Percentiles rank a stretch among this genome's conserved stretches.
Evolutionary conservation across 148 eudicot species (phyloP).

Genomic region (Pouteria glomerata): DNA sequence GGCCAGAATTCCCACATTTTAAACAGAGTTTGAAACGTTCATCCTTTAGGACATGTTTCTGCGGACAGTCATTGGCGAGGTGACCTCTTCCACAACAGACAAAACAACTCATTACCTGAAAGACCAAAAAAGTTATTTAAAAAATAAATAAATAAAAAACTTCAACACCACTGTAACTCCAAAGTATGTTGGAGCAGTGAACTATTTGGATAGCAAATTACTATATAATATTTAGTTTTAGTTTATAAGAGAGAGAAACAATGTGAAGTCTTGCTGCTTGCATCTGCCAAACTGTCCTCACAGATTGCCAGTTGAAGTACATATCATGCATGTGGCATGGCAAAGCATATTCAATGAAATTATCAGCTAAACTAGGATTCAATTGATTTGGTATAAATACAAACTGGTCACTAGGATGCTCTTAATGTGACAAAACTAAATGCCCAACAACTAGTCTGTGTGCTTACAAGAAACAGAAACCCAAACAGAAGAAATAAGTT

Average conservation of each 20-base stretch:
- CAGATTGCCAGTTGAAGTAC: neutral
- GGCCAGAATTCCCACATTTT: conserved; percentile 38
- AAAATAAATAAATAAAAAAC: neutral
- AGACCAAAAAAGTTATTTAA: neutral
- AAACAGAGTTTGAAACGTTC: conserved; percentile 21
- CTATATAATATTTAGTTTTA: neutral
- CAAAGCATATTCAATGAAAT: neutral
- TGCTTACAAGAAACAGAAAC: neutral
- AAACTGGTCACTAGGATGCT: neutral
- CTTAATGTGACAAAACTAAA: neutral
- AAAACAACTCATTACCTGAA: conserved; percentile 35
- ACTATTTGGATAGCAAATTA: neutral
- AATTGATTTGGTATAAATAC: neutral
- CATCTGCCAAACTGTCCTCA: neutral
- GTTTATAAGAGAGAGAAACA: neutral
- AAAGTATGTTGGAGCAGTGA: neutral
- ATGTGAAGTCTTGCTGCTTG: neutral
- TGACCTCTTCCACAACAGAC: conserved; percentile 36
- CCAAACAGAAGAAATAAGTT: neutral
- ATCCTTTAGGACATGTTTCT: conserved; percentile 17
- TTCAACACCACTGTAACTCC: neutral
- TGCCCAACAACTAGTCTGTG: neutral
- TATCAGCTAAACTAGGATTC: neutral
- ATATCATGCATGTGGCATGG: neutral
- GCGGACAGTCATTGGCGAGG: conserved; percentile 29